Conservation (phyloP, 805 yeast genomes). For the Candida morakotiae region DNA sequence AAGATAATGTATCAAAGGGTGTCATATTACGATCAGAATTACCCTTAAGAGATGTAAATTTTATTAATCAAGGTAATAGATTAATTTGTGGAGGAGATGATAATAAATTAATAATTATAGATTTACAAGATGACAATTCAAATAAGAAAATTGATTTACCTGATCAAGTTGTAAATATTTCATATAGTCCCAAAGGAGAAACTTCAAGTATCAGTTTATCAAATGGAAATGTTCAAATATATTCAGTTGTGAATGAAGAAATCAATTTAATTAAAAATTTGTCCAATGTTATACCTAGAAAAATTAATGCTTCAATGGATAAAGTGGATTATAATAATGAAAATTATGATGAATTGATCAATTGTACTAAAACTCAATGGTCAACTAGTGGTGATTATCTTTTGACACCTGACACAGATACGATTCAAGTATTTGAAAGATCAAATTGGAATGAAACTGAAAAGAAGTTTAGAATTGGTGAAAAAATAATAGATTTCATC, state of each 20-base stretch:
- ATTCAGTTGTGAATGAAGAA: constrained; percentile 47
- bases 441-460: constrained; percentile 23
- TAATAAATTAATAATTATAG: constrained; percentile 46
- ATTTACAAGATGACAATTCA: constrained; percentile 16
- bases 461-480: constrained; percentile 4
- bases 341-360: constrained; percentile 39
- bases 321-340: constrained; percentile 38
- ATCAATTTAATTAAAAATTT: constrained; percentile 42
- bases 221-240: constrained; percentile 56
- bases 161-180: constrained; percentile 54
- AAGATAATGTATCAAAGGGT: constrained; percentile 24
- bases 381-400: constrained; percentile 63
- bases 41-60: constrained; percentile 48
- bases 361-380: constrained; percentile 61
- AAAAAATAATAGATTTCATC: constrained; percentile 10
- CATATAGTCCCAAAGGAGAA: constrained; percentile 57
- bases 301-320: constrained; percentile 27
- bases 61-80: constrained; percentile 59
- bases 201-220: constrained; percentile 54
- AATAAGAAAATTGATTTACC: constrained; percentile 33
- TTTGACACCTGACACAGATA: constrained; percentile 50
- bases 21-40: constrained; percentile 41
- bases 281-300: constrained; percentile 35
- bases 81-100: constrained; percentile 66
- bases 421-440: constrained; percentile 44